Percentiles rank a stretch among this genome's conserved stretches.
phyloP scores from a whole-genome alignment of 179 eudicot species.

The Corrigiola litoralis region DNA sequence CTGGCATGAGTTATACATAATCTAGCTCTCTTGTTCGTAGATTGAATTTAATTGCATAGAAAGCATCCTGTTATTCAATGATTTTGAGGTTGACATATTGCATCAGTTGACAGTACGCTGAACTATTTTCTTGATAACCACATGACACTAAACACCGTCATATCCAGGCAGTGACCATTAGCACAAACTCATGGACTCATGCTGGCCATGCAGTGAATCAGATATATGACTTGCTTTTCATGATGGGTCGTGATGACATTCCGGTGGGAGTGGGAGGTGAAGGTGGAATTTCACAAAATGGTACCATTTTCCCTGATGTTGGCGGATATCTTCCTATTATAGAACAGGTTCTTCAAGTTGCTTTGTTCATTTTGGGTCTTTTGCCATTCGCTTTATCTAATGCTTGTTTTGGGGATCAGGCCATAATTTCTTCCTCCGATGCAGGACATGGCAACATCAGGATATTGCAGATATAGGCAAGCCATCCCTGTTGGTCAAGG shows the following conservation, averaged over 20 bases:
- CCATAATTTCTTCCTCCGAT: neutral
- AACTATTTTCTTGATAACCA: neutral
- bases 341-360: constrained; percentile 49
- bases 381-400: no score
- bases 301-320: constrained; percentile 56
- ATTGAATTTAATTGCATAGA: no score
- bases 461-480: constrained; percentile 81
- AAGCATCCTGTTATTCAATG: no score
- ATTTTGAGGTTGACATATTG: neutral
- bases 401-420: no score
- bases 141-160: neutral
- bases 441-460: constrained; percentile 69
- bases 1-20: no score
- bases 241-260: constrained; percentile 83
- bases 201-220: constrained; percentile 83
- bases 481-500: constrained; percentile 69
- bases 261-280: constrained; percentile 80
- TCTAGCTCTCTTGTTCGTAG: no score
- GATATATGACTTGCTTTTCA: constrained; percentile 63
- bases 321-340: constrained; percentile 82
- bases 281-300: constrained; percentile 62
- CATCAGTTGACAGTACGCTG: no score
- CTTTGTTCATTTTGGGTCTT: neutral
- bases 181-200: constrained; percentile 59
- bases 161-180: constrained; percentile 61